A percentile compares a stretch with the other conserved stretches of the same genome.
Evolutionary conservation across 495 filamentous ascomycete genomes (phyloP).

Genomic region (Xylaria flabelliformis): DNA sequence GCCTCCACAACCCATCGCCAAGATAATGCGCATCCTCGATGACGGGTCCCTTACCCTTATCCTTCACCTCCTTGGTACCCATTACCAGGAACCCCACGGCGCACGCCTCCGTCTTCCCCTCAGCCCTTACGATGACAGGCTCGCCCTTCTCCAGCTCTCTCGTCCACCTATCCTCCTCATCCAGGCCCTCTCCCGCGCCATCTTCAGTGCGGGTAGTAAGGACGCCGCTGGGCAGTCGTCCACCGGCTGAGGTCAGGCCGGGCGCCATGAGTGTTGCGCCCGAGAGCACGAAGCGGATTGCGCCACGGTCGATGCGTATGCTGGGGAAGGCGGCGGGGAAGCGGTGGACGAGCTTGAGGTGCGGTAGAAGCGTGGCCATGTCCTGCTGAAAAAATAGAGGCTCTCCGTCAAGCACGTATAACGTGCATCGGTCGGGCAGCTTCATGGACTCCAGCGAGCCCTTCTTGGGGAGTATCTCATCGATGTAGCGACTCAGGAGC

Average conservation of each 20-base stretch:
- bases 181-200: constrained; percentile 50
- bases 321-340: constrained; percentile 70
- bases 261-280: constrained; percentile 96
- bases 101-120: constrained; percentile 93
- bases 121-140: constrained; percentile 86
- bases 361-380: constrained; percentile 74
- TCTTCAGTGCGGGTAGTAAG: constrained; percentile 47
- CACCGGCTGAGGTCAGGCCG: constrained; percentile 82
- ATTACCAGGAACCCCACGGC: constrained; percentile 84
- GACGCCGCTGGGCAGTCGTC: constrained; percentile 68
- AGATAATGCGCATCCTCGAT: constrained; percentile 93
- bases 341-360: constrained; percentile 76
- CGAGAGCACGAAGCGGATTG: constrained; percentile 93
- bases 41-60: constrained; percentile 88
- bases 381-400: constrained; percentile 94
- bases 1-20: constrained; percentile 91
- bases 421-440: constrained; percentile 84
- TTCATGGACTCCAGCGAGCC: constrained; percentile 90
- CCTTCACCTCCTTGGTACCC: constrained; percentile 91
- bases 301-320: constrained; percentile 85
- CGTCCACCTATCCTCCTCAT: constrained; percentile 58
- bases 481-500: constrained; percentile 83
- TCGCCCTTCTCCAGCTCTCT: constrained; percentile 73
- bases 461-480: constrained; percentile 96
- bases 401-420: constrained; percentile 78